phyloP scores from a whole-genome alignment of 257 asterid species.

The Sherardia arvensis region DNA sequence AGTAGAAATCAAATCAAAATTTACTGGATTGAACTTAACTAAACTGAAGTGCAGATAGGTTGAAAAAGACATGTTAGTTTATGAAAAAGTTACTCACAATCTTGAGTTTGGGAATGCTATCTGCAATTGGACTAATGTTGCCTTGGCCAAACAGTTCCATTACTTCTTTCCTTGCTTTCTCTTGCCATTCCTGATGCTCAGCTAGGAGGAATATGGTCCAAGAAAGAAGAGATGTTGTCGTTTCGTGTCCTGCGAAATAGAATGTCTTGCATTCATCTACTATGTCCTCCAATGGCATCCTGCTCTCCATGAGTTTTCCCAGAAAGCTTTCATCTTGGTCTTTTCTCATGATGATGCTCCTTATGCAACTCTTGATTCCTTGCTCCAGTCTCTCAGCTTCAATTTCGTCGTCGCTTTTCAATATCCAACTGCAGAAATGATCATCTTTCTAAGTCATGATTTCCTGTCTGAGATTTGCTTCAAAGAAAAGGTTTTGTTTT shows the following conservation, averaged over 20 bases:
- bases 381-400: conserved; percentile 54
- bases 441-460: neutral
- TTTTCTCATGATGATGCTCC: conserved; percentile 30
- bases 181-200: conserved; percentile 58
- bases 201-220: conserved; percentile 61
- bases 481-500: neutral
- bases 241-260: conserved; percentile 77
- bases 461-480: neutral
- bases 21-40: neutral
- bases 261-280: conserved; percentile 72
- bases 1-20: neutral
- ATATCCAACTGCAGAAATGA: conserved; percentile 24
- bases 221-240: conserved; percentile 43
- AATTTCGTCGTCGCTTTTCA: conserved; percentile 33
- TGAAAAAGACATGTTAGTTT: neutral
- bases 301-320: conserved; percentile 35
- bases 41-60: neutral
- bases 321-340: conserved; percentile 33
- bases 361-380: conserved; percentile 34
- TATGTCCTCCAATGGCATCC: conserved; percentile 43
- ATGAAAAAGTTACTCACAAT: conserved; percentile 29
- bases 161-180: conserved; percentile 56
- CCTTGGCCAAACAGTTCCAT: conserved; percentile 19
- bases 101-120: conserved; percentile 38
- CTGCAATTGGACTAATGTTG: conserved; percentile 27